These are phyloP conservation scores for Aspergillus versicolor DNA, from an alignment of 2,329 filamentous ascomycete genomes.

Conservation along the genomic window DNA sequence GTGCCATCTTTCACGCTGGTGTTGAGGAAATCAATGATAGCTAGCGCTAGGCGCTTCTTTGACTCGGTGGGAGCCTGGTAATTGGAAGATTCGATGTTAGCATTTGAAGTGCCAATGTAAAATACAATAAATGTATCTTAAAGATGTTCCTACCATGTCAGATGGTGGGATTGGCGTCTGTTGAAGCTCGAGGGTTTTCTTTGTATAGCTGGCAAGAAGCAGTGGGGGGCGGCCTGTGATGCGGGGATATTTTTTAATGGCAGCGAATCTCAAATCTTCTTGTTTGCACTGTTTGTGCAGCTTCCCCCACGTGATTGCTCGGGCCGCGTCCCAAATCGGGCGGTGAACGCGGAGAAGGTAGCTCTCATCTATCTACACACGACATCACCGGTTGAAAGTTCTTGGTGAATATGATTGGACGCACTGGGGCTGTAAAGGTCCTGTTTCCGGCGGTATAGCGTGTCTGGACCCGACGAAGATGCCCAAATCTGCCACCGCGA, in stretches of 20 bases:
- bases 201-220: conserved; percentile 10
- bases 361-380: conserved; percentile 4
- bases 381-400: conserved; percentile 6
- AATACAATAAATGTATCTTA: not conserved
- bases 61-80: conserved; percentile 49
- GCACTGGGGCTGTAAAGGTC: conserved; percentile 20
- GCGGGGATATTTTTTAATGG: conserved; percentile 17
- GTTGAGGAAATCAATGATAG: conserved; percentile 92
- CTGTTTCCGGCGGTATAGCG: conserved; percentile 24
- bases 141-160: conserved; percentile 1
- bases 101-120: not conserved
- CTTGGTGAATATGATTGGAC: conserved; percentile 24
- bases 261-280: conserved; percentile 5
- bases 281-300: conserved; percentile 17
- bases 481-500: conserved; percentile 37
- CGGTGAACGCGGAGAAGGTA: conserved; percentile 2
- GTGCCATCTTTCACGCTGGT: conserved; percentile 85
- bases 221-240: conserved; percentile 21
- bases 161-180: not conserved
- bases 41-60: conserved; percentile 88
- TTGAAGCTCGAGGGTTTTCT: not conserved
- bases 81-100: not conserved
- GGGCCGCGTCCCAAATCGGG: conserved; percentile 7
- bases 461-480: conserved; percentile 30
- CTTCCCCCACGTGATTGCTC: conserved; percentile 18